Evolutionary conservation across 2,329 filamentous ascomycete genomes (phyloP).

Genomic region (Curvularia hawaiiensis): DNA sequence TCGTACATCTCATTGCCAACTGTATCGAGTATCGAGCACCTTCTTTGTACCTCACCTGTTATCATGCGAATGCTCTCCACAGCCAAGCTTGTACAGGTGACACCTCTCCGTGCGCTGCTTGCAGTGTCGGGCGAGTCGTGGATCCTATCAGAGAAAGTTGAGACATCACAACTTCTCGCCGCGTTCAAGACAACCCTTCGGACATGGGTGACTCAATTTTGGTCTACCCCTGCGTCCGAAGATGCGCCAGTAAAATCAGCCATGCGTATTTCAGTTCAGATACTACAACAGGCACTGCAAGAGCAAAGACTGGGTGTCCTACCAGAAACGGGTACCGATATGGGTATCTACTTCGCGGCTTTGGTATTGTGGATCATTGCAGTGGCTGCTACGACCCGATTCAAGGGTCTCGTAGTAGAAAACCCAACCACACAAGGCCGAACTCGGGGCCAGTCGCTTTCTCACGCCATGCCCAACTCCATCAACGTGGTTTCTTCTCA

Average conservation of each 20-base stretch:
- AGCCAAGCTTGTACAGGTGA: constrained; percentile 45
- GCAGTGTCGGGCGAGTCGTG: constrained; percentile 53
- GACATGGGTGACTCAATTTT: constrained; percentile 45
- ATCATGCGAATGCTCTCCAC: constrained; percentile 42
- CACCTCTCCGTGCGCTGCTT: constrained; percentile 50
- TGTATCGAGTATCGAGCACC: constrained; percentile 26
- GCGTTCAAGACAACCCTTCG: constrained; percentile 39
- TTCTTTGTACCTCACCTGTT: constrained; percentile 29
- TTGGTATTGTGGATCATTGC: constrained; percentile 46
- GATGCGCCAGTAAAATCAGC: constrained; percentile 31
- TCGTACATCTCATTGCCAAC: constrained; percentile 21
- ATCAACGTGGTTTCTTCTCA: constrained; percentile 8
- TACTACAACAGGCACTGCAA: constrained; percentile 33
- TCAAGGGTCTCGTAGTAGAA: constrained; percentile 17
- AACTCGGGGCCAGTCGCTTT: constrained; percentile 22
- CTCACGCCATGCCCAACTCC: constrained; percentile 11
- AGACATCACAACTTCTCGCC: constrained; percentile 40
- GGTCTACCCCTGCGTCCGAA: constrained; percentile 21
- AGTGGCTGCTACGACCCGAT: constrained; percentile 31
- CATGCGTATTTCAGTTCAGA: constrained; percentile 33
- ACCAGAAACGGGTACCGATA: constrained; percentile 38
- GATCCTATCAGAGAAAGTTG: constrained; percentile 52
- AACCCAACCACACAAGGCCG: constrained; percentile 6
- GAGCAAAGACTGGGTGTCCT: constrained; percentile 21
- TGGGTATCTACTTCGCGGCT: constrained; percentile 44